Percentiles rank a stretch among this genome's conserved stretches.
phyloP scores from a whole-genome alignment of 2,329 filamentous ascomycete species.

The Paracorniculantispora psalliotae region DNA sequence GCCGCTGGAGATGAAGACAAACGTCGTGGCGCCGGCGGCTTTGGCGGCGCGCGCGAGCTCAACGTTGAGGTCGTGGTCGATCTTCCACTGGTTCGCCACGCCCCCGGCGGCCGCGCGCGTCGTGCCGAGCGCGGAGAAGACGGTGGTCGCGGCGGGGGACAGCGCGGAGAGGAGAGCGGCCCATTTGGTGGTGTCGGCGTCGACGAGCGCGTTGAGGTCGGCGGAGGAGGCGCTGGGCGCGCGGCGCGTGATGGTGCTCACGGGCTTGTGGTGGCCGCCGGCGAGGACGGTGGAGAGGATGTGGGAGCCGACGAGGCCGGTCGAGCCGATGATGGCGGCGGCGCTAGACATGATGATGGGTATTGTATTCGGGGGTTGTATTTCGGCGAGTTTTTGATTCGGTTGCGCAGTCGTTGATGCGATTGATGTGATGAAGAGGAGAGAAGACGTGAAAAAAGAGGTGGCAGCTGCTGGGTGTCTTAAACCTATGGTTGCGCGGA shows the following conservation, averaged over 20 bases:
- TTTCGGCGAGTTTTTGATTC: neutral
- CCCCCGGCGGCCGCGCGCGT: conserved; percentile 71
- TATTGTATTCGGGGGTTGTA: neutral
- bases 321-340: conserved; percentile 57
- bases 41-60: conserved; percentile 72
- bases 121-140: conserved; percentile 77
- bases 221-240: conserved; percentile 48
- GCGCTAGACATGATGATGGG: conserved; percentile 29
- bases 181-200: conserved; percentile 67
- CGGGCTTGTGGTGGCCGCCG: conserved; percentile 44
- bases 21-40: conserved; percentile 64
- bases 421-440: neutral
- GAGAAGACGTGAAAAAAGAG: neutral
- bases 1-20: conserved; percentile 66
- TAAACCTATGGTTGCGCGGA: neutral
- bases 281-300: conserved; percentile 65
- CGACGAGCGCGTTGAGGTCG: conserved; percentile 60
- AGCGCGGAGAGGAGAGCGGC: conserved; percentile 51
- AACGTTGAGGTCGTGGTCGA: conserved; percentile 83
- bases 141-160: conserved; percentile 52
- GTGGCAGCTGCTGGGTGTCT: neutral
- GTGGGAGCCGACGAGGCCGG: conserved; percentile 65
- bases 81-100: conserved; percentile 74
- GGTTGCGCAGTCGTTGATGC: neutral
- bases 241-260: conserved; percentile 64